Evolutionary conservation across 139 green algal species (phyloP).

Genomic region (Asterochloris erici): DNA sequence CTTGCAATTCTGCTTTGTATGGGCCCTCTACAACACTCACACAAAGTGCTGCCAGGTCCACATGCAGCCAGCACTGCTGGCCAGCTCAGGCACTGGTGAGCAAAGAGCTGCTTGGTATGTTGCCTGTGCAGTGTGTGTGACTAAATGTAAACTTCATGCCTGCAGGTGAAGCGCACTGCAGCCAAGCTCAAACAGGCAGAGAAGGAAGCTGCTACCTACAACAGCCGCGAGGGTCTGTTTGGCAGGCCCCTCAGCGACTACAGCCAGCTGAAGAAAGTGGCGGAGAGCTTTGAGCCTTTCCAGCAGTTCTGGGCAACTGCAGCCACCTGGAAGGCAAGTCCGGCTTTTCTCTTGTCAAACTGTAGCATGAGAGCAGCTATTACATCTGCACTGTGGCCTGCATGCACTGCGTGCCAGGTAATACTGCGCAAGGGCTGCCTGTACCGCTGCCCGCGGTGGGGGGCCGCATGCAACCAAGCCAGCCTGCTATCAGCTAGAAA

Average conservation of each 20-base stretch:
- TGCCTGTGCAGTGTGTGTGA: no score
- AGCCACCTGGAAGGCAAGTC: not conserved
- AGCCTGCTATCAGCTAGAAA: no score
- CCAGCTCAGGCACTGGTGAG: slow-evolving; percentile 20
- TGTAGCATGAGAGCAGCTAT: no score
- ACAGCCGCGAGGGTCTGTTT: slow-evolving; percentile 67
- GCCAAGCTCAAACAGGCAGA: slow-evolving; percentile 26
- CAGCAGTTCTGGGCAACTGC: slow-evolving; percentile 71
- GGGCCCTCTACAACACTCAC: no score
- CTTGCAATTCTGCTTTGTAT: no score
- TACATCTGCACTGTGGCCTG: no score
- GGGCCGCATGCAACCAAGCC: no score
- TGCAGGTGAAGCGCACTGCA: slow-evolving; percentile 50
- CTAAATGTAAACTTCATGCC: slow-evolving; percentile 58
- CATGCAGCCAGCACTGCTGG: no score
- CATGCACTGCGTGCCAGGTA: no score
- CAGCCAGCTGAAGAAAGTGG: slow-evolving; percentile 46
- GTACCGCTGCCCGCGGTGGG: no score
- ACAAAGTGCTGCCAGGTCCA: no score
- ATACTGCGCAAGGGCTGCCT: no score
- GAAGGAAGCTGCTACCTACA: slow-evolving; percentile 59
- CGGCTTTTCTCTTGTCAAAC: not conserved
- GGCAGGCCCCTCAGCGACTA: slow-evolving; percentile 50
- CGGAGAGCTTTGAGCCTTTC: slow-evolving; percentile 76
- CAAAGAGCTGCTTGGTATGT: slow-evolving; percentile 61